Evolutionary conservation across 78 protist species (phyloP).

Genomic region (Dictyostelium intermedium): DNA sequence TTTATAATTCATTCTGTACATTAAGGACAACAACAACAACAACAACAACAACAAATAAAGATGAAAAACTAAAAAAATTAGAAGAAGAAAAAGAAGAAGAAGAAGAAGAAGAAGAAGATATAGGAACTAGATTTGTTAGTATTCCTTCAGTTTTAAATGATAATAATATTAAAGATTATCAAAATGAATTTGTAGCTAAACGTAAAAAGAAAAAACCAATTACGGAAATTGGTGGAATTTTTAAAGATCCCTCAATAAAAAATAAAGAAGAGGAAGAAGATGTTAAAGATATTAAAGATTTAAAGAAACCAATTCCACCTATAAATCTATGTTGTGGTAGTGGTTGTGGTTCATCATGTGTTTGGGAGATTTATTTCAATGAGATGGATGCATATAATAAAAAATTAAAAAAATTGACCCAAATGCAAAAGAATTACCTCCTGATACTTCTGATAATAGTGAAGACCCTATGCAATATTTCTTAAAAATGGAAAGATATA

Average conservation of each 20-base stretch:
- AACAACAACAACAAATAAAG: neutral
- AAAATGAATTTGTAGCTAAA: neutral
- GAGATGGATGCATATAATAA: slow-evolving; percentile 50
- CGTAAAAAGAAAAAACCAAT: neutral
- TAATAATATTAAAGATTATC: neutral
- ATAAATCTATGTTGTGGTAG: slow-evolving; percentile 54
- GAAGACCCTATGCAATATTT: slow-evolving; percentile 78
- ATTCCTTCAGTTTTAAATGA: neutral
- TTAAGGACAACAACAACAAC: too few species aligned
- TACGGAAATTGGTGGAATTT: neutral
- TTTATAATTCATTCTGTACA: neutral
- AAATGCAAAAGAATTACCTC: neutral
- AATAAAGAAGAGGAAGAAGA: neutral
- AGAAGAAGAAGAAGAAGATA: neutral
- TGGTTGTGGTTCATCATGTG: slow-evolving; percentile 46
- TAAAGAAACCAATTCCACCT: slow-evolving; percentile 17
- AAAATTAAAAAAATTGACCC: slow-evolving; percentile 42
- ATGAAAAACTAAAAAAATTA: neutral
- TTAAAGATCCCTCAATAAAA: neutral
- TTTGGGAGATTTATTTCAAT: slow-evolving; percentile 48
- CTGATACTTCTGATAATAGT: slow-evolving; percentile 20
- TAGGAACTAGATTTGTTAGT: neutral
- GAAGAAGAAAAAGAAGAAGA: neutral
- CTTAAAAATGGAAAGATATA: slow-evolving; percentile 60
- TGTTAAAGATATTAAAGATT: neutral